phyloP scores from a whole-genome alignment of 768 basidiomycete genomes.

The Sporobolomyces pararoseus region DNA sequence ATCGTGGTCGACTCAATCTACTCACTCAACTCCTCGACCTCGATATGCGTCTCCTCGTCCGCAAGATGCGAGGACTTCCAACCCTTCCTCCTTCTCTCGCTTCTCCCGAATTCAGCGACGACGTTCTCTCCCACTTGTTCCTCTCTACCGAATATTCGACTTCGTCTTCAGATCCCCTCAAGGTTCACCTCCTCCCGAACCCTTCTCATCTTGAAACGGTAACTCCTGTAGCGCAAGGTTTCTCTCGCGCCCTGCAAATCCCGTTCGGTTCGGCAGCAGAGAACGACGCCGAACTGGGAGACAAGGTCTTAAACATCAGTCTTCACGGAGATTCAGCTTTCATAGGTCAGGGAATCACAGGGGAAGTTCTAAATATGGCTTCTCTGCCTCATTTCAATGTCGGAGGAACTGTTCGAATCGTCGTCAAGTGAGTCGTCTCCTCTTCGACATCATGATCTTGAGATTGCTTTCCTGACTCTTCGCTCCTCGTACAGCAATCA shows the following conservation, averaged over 20 bases:
- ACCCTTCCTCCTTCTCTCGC: constrained; percentile 29
- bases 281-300: constrained; percentile 54
- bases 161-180: constrained; percentile 53
- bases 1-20: constrained; percentile 79
- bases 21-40: constrained; percentile 71
- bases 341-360: constrained; percentile 82
- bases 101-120: constrained; percentile 56
- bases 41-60: constrained; percentile 67
- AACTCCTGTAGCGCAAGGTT: constrained; percentile 80
- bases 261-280: constrained; percentile 44
- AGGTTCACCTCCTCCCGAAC: constrained; percentile 66
- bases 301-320: constrained; percentile 80
- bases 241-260: constrained; percentile 86
- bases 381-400: constrained; percentile 79
- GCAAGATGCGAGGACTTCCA: constrained; percentile 68
- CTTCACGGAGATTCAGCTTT: constrained; percentile 90
- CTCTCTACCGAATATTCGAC: constrained; percentile 60
- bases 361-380: constrained; percentile 82
- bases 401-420: constrained; percentile 83
- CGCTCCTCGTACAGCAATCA: constrained; percentile 46
- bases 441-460: not conserved
- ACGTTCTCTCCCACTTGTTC: constrained; percentile 83
- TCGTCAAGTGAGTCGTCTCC: constrained; percentile 68
- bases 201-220: constrained; percentile 58
- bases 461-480: not conserved